A percentile compares a stretch with the other conserved stretches of the same genome.
Evolutionary conservation across 768 basidiomycete species (phyloP).

Genomic region (Xerocomus brunneocitrinus): DNA sequence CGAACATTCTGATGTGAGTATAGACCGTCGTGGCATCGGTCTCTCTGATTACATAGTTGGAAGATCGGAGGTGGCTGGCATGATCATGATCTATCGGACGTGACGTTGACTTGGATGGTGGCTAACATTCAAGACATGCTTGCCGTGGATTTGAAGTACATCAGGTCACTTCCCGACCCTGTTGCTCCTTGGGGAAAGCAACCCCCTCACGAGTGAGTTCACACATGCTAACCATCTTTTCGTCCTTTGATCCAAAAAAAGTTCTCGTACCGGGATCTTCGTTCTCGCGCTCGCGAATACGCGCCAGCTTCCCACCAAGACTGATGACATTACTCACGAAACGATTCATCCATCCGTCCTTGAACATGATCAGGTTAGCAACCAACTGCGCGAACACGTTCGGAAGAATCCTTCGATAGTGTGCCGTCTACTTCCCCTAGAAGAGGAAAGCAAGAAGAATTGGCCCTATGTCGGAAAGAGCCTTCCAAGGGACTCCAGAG

Average conservation of each 20-base stretch:
- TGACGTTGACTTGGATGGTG: slow-evolving; percentile 62
- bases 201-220: slow-evolving; percentile 56
- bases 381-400: slow-evolving; percentile 34
- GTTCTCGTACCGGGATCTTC: slow-evolving; percentile 55
- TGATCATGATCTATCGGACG: slow-evolving; percentile 63
- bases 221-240: not conserved
- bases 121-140: slow-evolving; percentile 54
- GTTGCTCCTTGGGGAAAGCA: slow-evolving; percentile 58
- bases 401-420: slow-evolving; percentile 43
- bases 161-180: slow-evolving; percentile 47
- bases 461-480: slow-evolving; percentile 42
- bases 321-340: slow-evolving; percentile 50
- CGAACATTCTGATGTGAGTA: slow-evolving; percentile 24
- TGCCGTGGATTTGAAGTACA: slow-evolving; percentile 52
- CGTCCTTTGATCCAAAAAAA: slow-evolving; percentile 19
- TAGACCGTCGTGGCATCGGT: not conserved
- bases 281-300: slow-evolving; percentile 39
- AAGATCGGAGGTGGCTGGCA: slow-evolving; percentile 70
- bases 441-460: slow-evolving; percentile 42
- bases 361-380: slow-evolving; percentile 36
- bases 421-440: slow-evolving; percentile 43
- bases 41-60: not conserved
- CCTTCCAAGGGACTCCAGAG: slow-evolving; percentile 6
- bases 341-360: slow-evolving; percentile 58
- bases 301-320: slow-evolving; percentile 44